Base-by-base conservation (phyloP, 441 rosid species). In the Theobroma grandiflorum region DNA sequence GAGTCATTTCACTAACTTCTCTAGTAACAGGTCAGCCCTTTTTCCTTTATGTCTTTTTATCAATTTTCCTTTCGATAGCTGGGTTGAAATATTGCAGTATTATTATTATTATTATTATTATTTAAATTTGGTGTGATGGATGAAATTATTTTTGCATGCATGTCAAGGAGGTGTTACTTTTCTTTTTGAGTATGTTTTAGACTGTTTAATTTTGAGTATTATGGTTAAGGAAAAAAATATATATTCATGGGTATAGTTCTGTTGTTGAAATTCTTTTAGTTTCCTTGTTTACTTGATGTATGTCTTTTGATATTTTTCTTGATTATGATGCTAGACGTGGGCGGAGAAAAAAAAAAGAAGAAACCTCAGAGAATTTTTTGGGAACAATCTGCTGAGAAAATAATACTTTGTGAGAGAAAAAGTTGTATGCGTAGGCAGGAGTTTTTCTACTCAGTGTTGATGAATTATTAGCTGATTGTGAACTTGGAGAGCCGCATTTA, bases 11-110 rank as follows among this genome's bases (percentile, higher is more conserved):
- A 47, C 26, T 15, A 53, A 74, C 52, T 78, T 61, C 75, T 77
- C 75, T 63, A 74, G 69, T 42, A 58, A 59, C 65, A 85, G 85
- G 85, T 81, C 78, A 6, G 75, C 37, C 3, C 37, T 82, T 76
- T 31, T 35, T 52, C 14, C 35, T 74, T 22, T 83, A 2, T 16
- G 7, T 33, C 16, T 55, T 11, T 2, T 6, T 37, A 6, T 37
- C 3, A 12, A n/a, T 49, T 31, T 38, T 33, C 33, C 10, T 38
- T 42, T 52, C 8, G 9, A 31, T 49, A 37, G 42, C 6, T 73
- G 26, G 37, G 50, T n/a, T n/a, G 8, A 73, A 10, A 55, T 73
- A 4, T 10, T 53, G 37, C 42, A 2, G 61, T 31, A 52, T 8
- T 38, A 6, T 12, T 20, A 18, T 52, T n/a, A 9, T 61, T 45